Evolutionary conservation across 768 basidiomycete species (phyloP), one percentile per base, ranked within the genome.

Genomic region (Saitozyma sp.): DNA sequence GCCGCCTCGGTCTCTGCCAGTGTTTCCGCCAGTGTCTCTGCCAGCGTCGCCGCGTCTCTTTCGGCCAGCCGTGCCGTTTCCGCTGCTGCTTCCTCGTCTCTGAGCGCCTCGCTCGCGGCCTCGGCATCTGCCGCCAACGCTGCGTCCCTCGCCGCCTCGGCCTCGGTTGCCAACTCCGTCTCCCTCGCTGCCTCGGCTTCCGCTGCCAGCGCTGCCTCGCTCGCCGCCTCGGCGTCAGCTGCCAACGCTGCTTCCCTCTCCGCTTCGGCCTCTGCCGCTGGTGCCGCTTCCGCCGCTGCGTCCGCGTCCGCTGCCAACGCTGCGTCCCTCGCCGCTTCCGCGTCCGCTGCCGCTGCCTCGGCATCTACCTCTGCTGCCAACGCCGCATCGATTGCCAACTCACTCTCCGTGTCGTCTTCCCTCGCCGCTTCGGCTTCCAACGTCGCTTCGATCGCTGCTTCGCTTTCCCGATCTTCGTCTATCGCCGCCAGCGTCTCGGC

Each of bases 281-380:
- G 29, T n/a, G 29, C 17, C 29, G 29, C 29, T 29, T 11, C 10
- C n/a, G 49, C 49, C 9, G 17, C 49, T 1, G 9, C 9, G 54
- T 62, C 38, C 42, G 5, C 40, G 42, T 60, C 59, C 20, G 41
- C 59, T 9, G 43, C 43, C 19, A 20, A 48, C 16, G 17, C 59
- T 7, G 20, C 51, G 14, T 42, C 16, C 2, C 19, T 43, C 17
- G 29, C 58, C 5, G 29, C 29, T 29, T 29, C 29, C 5, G 29
- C 29, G 29, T 29, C 29, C 29, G 29, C 29, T 29, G 29, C 29
- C 29, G 29, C 29, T 29, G 29, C 29, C 29, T 29, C 29, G 29
- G 29, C 29, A 29, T 29, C 29, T 2, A 5, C 29, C 29, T 29
- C 29, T 29, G 29, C 29, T 29, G 29, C 29, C 29, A 29, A 29